These are phyloP conservation scores for Prunus campanulata DNA, from an alignment of 306 rosid genomes.

Conservation along the genomic window DNA sequence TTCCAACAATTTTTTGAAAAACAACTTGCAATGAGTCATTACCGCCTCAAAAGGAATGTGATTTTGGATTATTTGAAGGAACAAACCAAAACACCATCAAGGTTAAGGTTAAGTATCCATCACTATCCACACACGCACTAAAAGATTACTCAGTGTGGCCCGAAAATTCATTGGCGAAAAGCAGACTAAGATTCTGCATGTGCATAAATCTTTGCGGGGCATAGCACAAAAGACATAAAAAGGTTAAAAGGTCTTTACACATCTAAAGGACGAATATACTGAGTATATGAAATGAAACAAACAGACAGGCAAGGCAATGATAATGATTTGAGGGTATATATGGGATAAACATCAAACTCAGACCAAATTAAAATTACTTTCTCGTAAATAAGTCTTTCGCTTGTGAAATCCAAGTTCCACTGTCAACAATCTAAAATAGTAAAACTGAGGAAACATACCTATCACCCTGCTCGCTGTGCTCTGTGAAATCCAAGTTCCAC, in stretches of 20 bases:
- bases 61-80: not conserved
- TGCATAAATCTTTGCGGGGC: not conserved
- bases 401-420: not conserved
- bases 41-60: not conserved
- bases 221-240: not conserved
- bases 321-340: conserved; percentile 8
- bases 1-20: not conserved
- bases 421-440: not conserved
- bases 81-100: not conserved
- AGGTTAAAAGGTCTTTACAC: not conserved
- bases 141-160: not conserved
- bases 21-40: not conserved
- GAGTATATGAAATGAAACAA: not conserved
- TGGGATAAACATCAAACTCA: conserved; percentile 11
- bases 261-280: not conserved
- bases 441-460: conserved; percentile 42
- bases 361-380: not conserved
- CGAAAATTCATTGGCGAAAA: conserved; percentile 4
- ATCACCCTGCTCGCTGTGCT: conserved; percentile 93
- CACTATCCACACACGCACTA: not conserved
- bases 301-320: conserved; percentile 4
- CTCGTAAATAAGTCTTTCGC: not conserved
- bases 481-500: conserved; percentile 96
- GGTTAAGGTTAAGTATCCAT: not conserved
- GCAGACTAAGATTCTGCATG: not conserved